Evolutionary conservation across 2,329 filamentous ascomycete species (phyloP), one percentile per base, ranked within the genome.

Genomic region (Scleromitrula shiraiana): DNA sequence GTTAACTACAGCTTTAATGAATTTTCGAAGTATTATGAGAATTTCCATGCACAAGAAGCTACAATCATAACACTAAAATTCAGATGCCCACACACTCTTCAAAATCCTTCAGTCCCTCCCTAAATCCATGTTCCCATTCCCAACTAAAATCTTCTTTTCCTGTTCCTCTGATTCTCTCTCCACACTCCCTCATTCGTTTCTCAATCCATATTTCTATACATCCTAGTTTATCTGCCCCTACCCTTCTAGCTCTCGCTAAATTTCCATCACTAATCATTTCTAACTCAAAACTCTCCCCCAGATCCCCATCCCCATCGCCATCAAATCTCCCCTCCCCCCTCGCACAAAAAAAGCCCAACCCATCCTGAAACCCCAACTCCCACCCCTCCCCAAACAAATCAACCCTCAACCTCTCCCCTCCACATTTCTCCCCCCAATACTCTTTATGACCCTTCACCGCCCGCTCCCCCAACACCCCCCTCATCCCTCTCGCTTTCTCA

Each of bases 161-260:
- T n/a, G n/a, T n/a, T n/a, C n/a, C n/a, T n/a, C n/a, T n/a, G n/a
- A n/a, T n/a, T n/a, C n/a, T 64, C 53, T 73, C 68, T 2, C 71
- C 72, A 49, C 68, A 70, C 53, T 80, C 75, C 26, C 68, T 56
- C 33, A 80, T 61, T 27, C 77, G 68, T 62, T 77, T 79, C 59
- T 74, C 63, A 12, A 73, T 62, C 77, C 78, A 81, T n/a, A 78
- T 54, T 50, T 81, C 76, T 33, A 77, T 51, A 59, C 70, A 73
- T 7, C 77, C 77, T 61, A 81, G 76, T 57, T 66, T 73, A 58
- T 79, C 76, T 6, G 64, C 72, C 1, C 68, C 69, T 4, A 49
- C 52, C 4, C 20, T n/a, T n/a, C n/a, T n/a, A n/a, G n/a, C n/a
- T n/a, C n/a, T n/a, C n/a, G n/a, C n/a, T n/a, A n/a, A n/a, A n/a